phyloP scores from a whole-genome alignment of 2,329 filamentous ascomycete species.

The Fusarium burgessii region DNA sequence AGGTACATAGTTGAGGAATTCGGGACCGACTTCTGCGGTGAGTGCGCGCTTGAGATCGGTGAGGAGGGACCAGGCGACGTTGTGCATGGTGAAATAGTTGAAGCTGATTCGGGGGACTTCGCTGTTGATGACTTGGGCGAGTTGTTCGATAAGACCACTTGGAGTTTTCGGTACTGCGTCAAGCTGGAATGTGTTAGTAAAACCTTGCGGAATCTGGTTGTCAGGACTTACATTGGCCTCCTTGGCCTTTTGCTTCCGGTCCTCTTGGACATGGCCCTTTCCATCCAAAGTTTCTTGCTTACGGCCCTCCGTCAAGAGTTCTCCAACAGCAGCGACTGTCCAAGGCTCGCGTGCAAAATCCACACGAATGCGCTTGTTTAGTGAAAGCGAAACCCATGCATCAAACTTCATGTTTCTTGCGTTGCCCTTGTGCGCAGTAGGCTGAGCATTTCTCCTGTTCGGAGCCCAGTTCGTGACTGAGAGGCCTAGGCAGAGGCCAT shows the following conservation, averaged over 20 bases:
- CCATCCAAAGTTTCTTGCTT: conserved; percentile 1
- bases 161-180: not conserved
- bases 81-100: conserved; percentile 32
- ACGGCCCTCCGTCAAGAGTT: conserved; percentile 10
- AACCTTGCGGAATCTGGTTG: rapidly evolving
- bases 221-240: not conserved
- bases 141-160: conserved; percentile 7
- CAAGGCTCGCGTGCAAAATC: not conserved
- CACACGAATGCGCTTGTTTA: not conserved
- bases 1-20: conserved; percentile 8
- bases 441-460: conserved; percentile 12
- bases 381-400: conserved; percentile 8
- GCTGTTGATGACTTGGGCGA: conserved; percentile 11
- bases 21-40: not conserved
- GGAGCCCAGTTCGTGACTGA: conserved; percentile 39
- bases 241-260: conserved; percentile 1
- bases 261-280: conserved; percentile 6
- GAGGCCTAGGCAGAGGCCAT: conserved; percentile 30
- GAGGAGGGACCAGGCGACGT: conserved; percentile 3
- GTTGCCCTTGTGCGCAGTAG: conserved; percentile 21
- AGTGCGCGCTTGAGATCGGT: conserved; percentile 12
- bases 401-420: conserved; percentile 30
- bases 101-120: conserved; percentile 14
- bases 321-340: conserved; percentile 6
- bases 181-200: conserved; percentile 4